Evolutionary conservation across 371 early-diverging fungal genomes (phyloP).

Genomic region (Dinochytrium kinnereticum): DNA sequence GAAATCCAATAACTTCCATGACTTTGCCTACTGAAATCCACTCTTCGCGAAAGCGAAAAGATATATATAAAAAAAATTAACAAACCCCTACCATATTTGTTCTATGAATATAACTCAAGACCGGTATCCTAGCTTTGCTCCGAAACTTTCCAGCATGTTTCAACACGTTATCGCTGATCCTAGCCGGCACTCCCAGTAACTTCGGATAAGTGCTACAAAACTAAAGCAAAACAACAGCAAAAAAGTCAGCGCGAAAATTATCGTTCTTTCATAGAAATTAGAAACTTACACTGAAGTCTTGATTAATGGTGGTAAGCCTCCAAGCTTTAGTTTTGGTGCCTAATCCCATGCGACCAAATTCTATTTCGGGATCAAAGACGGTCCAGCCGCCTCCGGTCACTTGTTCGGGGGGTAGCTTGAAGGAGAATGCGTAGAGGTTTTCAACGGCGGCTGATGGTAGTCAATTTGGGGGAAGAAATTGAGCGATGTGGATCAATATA

Average conservation of each 20-base stretch:
- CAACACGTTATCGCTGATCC: slow-evolving; percentile 88
- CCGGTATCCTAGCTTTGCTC: slow-evolving; percentile 90
- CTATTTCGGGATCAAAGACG: slow-evolving; percentile 74
- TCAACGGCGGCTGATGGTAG: slow-evolving; percentile 63
- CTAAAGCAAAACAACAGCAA: no score
- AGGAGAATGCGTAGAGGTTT: slow-evolving; percentile 78
- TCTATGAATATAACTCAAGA: slow-evolving; percentile 84
- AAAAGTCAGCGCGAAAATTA: no score
- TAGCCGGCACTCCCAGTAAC: slow-evolving; percentile 80
- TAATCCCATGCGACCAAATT: slow-evolving; percentile 88
- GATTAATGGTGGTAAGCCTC: slow-evolving; percentile 80
- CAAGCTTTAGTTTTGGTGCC: slow-evolving; percentile 69
- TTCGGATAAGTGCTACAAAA: slow-evolving; percentile 91
- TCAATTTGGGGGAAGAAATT: not conserved
- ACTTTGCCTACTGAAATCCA: no score
- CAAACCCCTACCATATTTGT: slow-evolving; percentile 58
- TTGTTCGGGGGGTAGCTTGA: slow-evolving; percentile 63
- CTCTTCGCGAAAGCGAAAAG: slow-evolving; percentile 13
- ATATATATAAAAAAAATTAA: not conserved
- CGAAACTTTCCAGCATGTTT: slow-evolving; percentile 90
- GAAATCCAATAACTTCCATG: no score
- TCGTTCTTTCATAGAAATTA: slow-evolving; percentile 10
- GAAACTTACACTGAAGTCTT: slow-evolving; percentile 70
- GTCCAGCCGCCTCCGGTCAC: slow-evolving; percentile 61
- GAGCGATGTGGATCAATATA: no score